phyloP scores from a whole-genome alignment of 225 moss, liverwort and hornwort species.

The Sphagnum contortum region DNA sequence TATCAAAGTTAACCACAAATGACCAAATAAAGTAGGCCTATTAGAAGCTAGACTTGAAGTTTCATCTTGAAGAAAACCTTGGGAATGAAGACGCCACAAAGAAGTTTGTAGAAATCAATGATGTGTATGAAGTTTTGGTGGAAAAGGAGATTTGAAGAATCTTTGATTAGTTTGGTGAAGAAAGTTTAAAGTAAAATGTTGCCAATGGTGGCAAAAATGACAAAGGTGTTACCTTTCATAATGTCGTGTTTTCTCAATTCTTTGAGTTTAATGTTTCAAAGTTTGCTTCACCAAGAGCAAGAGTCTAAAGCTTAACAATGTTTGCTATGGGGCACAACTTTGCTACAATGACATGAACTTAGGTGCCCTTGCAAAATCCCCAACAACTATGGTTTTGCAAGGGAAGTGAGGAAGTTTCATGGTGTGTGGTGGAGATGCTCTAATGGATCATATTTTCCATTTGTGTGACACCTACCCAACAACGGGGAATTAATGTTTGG shows the following conservation, averaged over 20 bases:
- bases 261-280: conserved; percentile 15
- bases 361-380: too few species aligned
- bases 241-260: conserved; percentile 75
- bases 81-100: conserved; percentile 73
- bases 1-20: conserved; percentile 55
- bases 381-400: too few species aligned
- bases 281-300: too few species aligned
- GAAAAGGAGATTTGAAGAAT: conserved; percentile 62
- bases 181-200: conserved; percentile 62
- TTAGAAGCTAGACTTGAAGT: conserved; percentile 69
- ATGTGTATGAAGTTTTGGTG: conserved; percentile 66
- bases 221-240: conserved; percentile 38
- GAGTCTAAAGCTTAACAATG: too few species aligned
- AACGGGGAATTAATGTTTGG: too few species aligned
- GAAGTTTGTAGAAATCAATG: conserved; percentile 83
- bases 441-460: too few species aligned
- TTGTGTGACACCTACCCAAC: too few species aligned
- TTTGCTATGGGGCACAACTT: too few species aligned
- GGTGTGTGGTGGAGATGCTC: too few species aligned
- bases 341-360: too few species aligned
- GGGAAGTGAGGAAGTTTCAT: too few species aligned
- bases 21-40: conserved; percentile 84
- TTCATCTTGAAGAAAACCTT: conserved; percentile 81
- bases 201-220: conserved; percentile 54
- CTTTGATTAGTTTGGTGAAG: conserved; percentile 75